Base-by-base conservation (phyloP, 2,329 filamentous ascomycete genomes). In the Epichloe coenophiala region DNA sequence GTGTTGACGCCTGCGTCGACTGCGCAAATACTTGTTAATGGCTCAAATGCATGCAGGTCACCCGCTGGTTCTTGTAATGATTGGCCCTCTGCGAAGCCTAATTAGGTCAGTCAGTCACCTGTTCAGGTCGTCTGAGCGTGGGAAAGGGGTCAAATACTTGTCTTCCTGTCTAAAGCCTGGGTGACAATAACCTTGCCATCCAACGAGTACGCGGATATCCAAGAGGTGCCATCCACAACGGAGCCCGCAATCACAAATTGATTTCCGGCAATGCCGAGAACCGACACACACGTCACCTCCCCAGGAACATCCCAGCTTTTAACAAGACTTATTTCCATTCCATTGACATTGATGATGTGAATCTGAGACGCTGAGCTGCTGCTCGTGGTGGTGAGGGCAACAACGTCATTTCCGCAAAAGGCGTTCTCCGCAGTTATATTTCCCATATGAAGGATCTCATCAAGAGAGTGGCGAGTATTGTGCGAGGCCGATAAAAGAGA, bases 221-320 rank as follows among this genome's bases (percentile, higher is more conserved):
- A 63, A 3, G 69, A 64, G 3, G 54, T 54, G 0, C 61, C 60
- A 5, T 65, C 57, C 19, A 57, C 45, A 52, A 68, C 62, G 0
- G 69, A 57, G 1, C 68, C 71, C 3, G 59, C 63, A n/a, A 65
- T 52, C 5, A 71, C 56, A 36, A 57, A 63, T 3, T 60, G 54
- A 7, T 59, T 51, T 1, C 53, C 61, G 3, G 56, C 53, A 4
- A 63, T 52, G 2, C 44, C 50, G 23, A 66, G 65, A 4, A 72
- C 53, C 2, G 62, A 60, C 6, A 80, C 56, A 52, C 72, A 77
- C 3, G 74, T 78, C 2, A 77, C 64, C 54, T 79, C 75, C 1
- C 71, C 73, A 9, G 67, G 57, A 0, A 71, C 58, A 11, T 66
- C 57, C 60, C 70, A 68, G 3, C 60, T 60, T 5, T 53, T 56